Percentiles rank a stretch among this genome's conserved stretches.
These are phyloP conservation scores for Aphanomyces cochlioides DNA, from an alignment of 352 stramenopile species.

Conservation along the genomic window DNA sequence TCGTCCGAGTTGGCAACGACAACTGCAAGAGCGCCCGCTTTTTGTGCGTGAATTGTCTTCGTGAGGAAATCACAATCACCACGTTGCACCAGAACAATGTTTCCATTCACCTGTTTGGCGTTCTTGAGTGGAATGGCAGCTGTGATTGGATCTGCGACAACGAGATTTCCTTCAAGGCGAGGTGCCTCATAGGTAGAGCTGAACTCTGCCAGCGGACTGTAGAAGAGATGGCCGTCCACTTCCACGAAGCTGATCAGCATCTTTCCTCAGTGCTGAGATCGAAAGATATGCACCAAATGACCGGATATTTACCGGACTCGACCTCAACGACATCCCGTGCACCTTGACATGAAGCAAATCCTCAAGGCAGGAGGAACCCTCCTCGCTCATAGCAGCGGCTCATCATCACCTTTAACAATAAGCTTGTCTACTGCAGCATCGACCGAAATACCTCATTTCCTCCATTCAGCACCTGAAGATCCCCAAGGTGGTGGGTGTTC, in stretches of 20 bases:
- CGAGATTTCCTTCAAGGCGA: conserved; percentile 44
- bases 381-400: too few species aligned
- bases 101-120: conserved; percentile 40
- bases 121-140: conserved; percentile 52
- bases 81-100: conserved; percentile 62
- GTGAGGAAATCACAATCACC: conserved; percentile 75
- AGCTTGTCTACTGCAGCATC: too few species aligned
- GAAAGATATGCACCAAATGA: too few species aligned
- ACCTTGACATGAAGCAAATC: too few species aligned
- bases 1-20: conserved; percentile 56
- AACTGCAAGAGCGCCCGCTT: conserved; percentile 59
- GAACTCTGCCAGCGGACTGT: conserved; percentile 69
- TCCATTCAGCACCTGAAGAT: too few species aligned
- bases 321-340: too few species aligned
- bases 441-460: too few species aligned
- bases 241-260: conserved; percentile 79
- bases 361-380: too few species aligned
- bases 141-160: conserved; percentile 59
- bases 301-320: too few species aligned
- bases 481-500: too few species aligned
- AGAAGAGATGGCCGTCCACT: conserved; percentile 50
- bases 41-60: conserved; percentile 64
- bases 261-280: background rate
- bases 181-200: conserved; percentile 49
- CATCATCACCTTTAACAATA: too few species aligned